Conservation (phyloP, 108 stramenopile genomes). For the Cyclotella cryptica region DNA sequence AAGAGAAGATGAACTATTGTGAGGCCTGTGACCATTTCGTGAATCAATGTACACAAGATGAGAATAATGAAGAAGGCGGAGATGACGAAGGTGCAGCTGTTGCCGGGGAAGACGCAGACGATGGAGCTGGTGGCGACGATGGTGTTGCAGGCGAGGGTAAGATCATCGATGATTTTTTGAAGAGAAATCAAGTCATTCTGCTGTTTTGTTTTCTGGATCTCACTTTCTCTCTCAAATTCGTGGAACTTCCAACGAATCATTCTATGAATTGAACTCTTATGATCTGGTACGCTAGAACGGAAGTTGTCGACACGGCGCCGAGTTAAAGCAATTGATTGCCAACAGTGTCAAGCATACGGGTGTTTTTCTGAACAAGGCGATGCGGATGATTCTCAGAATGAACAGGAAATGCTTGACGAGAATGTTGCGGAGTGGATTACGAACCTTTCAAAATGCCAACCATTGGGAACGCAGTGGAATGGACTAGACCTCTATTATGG, state of each 20-base stretch:
- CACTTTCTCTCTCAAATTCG: neutral
- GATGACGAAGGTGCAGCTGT: constrained; percentile 13
- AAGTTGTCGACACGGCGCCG: constrained; percentile 25
- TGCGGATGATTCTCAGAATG: constrained; percentile 1
- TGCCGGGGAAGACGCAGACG: constrained; percentile 11
- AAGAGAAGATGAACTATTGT: constrained; percentile 50
- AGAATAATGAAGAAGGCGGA: constrained; percentile 10
- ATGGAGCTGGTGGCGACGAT: constrained; percentile 3
- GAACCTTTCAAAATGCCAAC: constrained; percentile 22
- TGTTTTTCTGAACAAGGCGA: constrained; percentile 34
- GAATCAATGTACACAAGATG: neutral
- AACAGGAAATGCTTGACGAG: constrained; percentile 21
- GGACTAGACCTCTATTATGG: constrained; percentile 21
- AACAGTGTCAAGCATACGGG: constrained; percentile 26
- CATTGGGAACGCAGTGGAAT: constrained; percentile 26
- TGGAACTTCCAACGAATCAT: neutral
- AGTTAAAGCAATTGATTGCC: constrained; percentile 28
- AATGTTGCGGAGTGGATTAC: constrained; percentile 40
- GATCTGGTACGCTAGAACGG: neutral
- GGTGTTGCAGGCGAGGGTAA: constrained; percentile 7
- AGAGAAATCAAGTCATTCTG: neutral
- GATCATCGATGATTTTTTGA: neutral
- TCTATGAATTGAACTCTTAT: neutral
- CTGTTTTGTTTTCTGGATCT: neutral
- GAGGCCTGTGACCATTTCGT: constrained; percentile 38